These are phyloP conservation scores for Claviceps cyperi DNA, from an alignment of 2,329 filamentous ascomycete species.

Conservation along the genomic window DNA sequence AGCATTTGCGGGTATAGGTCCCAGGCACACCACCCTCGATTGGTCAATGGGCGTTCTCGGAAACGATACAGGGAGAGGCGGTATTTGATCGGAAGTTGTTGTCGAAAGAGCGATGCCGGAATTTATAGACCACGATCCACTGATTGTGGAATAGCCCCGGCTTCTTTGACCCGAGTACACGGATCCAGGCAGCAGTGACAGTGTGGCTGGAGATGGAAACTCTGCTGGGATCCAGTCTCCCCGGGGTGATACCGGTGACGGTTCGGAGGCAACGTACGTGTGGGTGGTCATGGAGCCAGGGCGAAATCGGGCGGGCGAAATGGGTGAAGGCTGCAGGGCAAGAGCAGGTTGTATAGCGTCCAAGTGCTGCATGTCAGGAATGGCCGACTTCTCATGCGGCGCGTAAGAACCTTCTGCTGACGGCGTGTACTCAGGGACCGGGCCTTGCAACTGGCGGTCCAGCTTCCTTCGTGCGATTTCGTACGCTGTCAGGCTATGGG, in stretches of 20 bases:
- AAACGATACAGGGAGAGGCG: slow-evolving; percentile 11
- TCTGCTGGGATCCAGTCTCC: slow-evolving; percentile 27
- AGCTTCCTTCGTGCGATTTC: slow-evolving; percentile 36
- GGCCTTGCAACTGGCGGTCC: slow-evolving; percentile 34
- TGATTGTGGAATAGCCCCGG: slow-evolving; percentile 4
- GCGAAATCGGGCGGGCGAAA: slow-evolving; percentile 11
- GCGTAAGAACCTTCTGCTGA: slow-evolving; percentile 15
- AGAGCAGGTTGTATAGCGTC: slow-evolving; percentile 7
- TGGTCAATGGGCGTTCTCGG: slow-evolving; percentile 38
- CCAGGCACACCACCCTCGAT: slow-evolving; percentile 38
- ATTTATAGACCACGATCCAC: slow-evolving; percentile 6
- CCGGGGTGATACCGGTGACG: slow-evolving; percentile 35
- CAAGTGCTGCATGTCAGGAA: slow-evolving; percentile 8
- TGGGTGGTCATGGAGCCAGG: slow-evolving; percentile 14
- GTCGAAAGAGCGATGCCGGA: neutral
- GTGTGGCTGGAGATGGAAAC: slow-evolving; percentile 27
- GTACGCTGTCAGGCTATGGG: slow-evolving; percentile 30
- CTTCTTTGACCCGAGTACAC: slow-evolving; percentile 9
- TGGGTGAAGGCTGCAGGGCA: slow-evolving; percentile 4
- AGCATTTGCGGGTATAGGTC: slow-evolving; percentile 36
- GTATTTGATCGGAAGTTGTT: neutral
- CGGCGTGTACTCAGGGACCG: slow-evolving; percentile 34
- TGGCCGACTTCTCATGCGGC: slow-evolving; percentile 16
- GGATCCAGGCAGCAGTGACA: slow-evolving; percentile 15
- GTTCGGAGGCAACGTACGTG: slow-evolving; percentile 26